phyloP scores from a whole-genome alignment of 805 yeast genomes.

The Candida sithepensis region DNA sequence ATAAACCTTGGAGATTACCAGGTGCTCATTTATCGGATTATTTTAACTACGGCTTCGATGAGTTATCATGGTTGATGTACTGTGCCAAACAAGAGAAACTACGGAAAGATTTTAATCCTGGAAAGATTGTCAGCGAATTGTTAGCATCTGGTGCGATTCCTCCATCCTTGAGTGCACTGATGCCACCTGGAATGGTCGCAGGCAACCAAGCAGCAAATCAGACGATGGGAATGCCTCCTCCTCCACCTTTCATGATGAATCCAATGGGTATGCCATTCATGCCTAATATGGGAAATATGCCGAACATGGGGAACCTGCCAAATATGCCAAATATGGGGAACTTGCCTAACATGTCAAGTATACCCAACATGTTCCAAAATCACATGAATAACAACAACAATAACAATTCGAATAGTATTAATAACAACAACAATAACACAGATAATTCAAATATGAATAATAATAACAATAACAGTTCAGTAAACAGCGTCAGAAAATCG shows the following conservation, averaged over 20 bases:
- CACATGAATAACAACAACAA: conserved; percentile 1
- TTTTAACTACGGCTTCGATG: conserved; percentile 96
- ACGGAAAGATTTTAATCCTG: conserved; percentile 78
- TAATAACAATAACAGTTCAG: not conserved
- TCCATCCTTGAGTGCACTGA: conserved; percentile 25
- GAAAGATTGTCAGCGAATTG: conserved; percentile 66
- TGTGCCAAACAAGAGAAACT: conserved; percentile 81
- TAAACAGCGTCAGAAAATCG: conserved; percentile 6
- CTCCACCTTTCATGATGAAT: conserved; percentile 29
- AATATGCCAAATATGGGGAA: conserved; percentile 6
- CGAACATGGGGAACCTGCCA: conserved; percentile 15
- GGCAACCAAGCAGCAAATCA: conserved; percentile 13
- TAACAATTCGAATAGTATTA: conserved; percentile 1
- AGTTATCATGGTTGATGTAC: conserved; percentile 92
- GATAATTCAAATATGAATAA: not conserved
- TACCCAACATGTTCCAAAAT: conserved; percentile 8
- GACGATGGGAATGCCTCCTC: conserved; percentile 21
- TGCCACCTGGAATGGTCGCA: conserved; percentile 27
- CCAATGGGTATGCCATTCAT: conserved; percentile 20
- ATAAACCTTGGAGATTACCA: conserved; percentile 98
- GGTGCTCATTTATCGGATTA: conserved; percentile 95
- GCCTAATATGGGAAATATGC: conserved; percentile 13
- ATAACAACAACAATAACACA: not conserved
- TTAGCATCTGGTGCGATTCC: conserved; percentile 36
- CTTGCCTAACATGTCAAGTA: not conserved